Percentiles rank a stretch among this genome's conserved stretches.
Evolutionary conservation across 2,329 filamentous ascomycete genomes (phyloP).

Genomic region (Aspergillus carbonarius): DNA sequence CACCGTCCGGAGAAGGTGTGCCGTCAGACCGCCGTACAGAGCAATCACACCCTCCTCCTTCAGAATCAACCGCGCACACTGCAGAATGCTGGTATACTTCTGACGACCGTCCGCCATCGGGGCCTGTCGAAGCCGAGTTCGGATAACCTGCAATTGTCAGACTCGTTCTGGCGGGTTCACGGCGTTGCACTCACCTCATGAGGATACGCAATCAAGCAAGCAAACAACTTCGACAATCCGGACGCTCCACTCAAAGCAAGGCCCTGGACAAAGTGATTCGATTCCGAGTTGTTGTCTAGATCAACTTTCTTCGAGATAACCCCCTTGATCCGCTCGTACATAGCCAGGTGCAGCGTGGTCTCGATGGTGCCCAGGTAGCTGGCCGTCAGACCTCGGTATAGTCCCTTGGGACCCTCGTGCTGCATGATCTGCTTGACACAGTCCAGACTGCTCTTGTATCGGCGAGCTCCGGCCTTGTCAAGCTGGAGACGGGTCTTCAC

Average conservation of each 20-base stretch:
- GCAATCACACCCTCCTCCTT: constrained; percentile 38
- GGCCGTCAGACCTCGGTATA: constrained; percentile 87
- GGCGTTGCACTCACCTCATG: constrained; percentile 29
- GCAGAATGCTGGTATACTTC: constrained; percentile 38
- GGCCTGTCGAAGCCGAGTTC: constrained; percentile 37
- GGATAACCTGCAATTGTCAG: constrained; percentile 29
- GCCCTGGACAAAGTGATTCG: constrained; percentile 18
- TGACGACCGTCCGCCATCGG: constrained; percentile 34
- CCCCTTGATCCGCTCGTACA: constrained; percentile 38
- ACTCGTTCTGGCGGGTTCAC: not conserved
- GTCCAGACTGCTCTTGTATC: constrained; percentile 66
- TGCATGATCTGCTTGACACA: constrained; percentile 67
- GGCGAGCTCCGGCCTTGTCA: constrained; percentile 37
- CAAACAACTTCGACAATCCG: constrained; percentile 35
- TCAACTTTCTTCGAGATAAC: constrained; percentile 20
- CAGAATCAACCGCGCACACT: constrained; percentile 35
- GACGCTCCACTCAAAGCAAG: constrained; percentile 31
- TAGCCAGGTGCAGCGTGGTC: constrained; percentile 36
- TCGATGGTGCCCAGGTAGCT: constrained; percentile 48
- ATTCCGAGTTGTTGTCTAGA: constrained; percentile 11
- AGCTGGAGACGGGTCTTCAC: constrained; percentile 69
- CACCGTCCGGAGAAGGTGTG: constrained; percentile 37
- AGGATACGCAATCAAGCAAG: constrained; percentile 35
- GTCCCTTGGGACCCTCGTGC: constrained; percentile 78
- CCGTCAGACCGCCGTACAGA: constrained; percentile 37